Percentiles rank a stretch among this genome's conserved stretches.
phyloP scores from a whole-genome alignment of 1,139 yeast genomes.

The Suhomyces panamericanus region DNA sequence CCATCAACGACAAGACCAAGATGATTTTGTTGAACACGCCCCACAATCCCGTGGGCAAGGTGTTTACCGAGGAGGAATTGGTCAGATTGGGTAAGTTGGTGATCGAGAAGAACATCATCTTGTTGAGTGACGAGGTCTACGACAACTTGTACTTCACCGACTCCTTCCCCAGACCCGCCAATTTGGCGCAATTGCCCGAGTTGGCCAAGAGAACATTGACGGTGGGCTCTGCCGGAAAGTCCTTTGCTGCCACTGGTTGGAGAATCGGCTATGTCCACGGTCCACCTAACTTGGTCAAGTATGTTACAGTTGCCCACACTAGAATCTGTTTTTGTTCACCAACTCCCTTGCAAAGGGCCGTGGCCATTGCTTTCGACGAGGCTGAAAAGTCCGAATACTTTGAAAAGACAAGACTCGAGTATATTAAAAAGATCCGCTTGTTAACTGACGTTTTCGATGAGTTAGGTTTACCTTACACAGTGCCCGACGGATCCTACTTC shows the following conservation, averaged over 20 bases:
- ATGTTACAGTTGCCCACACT: conserved; percentile 87
- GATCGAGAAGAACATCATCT: conserved; percentile 75
- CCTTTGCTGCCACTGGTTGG: conserved; percentile 99
- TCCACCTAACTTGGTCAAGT: conserved; percentile 73
- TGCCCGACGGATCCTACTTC: conserved; percentile 92
- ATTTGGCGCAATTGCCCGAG: conserved; percentile 66
- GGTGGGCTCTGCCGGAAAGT: conserved; percentile 96
- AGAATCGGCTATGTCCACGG: conserved; percentile 96
- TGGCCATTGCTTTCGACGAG: conserved; percentile 67
- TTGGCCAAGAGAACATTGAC: conserved; percentile 77
- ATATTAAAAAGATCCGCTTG: conserved; percentile 66
- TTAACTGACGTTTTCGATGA: conserved; percentile 81
- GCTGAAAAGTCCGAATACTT: conserved; percentile 69
- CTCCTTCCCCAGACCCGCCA: conserved; percentile 79
- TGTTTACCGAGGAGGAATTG: conserved; percentile 75
- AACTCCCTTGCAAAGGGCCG: conserved; percentile 93
- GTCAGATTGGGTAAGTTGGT: conserved; percentile 74
- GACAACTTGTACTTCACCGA: conserved; percentile 77
- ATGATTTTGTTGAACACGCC: conserved; percentile 89
- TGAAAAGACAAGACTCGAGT: conserved; percentile 63
- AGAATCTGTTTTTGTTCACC: conserved; percentile 89
- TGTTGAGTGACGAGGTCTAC: conserved; percentile 92
- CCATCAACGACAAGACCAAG: conserved; percentile 75
- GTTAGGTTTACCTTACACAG: conserved; percentile 81
- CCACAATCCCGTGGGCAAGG: conserved; percentile 94